Percentiles rank a stretch among this genome's conserved stretches.
These are phyloP conservation scores for Camelina neglecta DNA, from an alignment of 345 rosid species.

Conservation along the genomic window DNA sequence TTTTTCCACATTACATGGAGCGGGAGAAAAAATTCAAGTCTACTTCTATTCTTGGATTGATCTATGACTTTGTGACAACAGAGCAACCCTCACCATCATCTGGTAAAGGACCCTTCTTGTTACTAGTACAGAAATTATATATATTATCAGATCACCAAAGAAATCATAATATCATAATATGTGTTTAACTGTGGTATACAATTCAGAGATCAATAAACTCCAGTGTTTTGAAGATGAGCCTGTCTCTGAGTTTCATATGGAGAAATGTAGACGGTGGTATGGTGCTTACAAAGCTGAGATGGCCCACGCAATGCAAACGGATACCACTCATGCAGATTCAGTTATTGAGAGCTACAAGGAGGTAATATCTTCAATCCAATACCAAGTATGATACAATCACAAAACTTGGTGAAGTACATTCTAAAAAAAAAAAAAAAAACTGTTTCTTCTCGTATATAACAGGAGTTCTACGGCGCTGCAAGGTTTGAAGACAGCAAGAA, in stretches of 20 bases:
- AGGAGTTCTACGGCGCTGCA: conserved; percentile 60
- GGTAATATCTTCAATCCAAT: conserved; percentile 48
- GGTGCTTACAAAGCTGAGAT: conserved; percentile 57
- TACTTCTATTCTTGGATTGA: conserved; percentile 65
- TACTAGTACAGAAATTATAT: background rate
- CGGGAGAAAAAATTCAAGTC: conserved; percentile 50
- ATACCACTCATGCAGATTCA: conserved; percentile 31
- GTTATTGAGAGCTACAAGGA: conserved; percentile 54
- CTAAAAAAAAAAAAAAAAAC: too few species aligned
- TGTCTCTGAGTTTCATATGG: conserved; percentile 22
- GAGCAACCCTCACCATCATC: conserved; percentile 31
- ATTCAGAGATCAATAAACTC: conserved; percentile 60
- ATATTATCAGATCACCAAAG: background rate
- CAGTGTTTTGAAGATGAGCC: conserved; percentile 48
- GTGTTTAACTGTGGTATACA: conserved; percentile 8
- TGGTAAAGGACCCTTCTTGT: conserved; percentile 48
- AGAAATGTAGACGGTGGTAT: conserved; percentile 50
- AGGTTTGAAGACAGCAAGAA: conserved; percentile 55
- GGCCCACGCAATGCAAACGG: conserved; percentile 37
- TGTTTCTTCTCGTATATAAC: background rate
- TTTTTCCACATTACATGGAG: conserved; percentile 70
- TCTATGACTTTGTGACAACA: conserved; percentile 55
- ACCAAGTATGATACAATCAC: background rate
- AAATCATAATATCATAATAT: conserved; percentile 15
- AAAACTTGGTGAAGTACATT: too few species aligned